Evolutionary conservation across 306 rosid genomes (phyloP).

Genomic region (barrel medic (Medicago truncatula)): MtrunA17r5.0-ANR NC_053042.1:53243001-53243500

Average conservation of each 20-base stretch:
- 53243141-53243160: conserved; percentile 66
- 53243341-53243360: not conserved
- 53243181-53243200: conserved; percentile 72
- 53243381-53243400: conserved; percentile 42
- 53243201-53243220: conserved; percentile 64
- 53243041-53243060: conserved; percentile 58
- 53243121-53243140: conserved; percentile 73
- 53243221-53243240: conserved; percentile 62
- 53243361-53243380: conserved; percentile 35
- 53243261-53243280: conserved; percentile 17
- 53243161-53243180: conserved; percentile 64
- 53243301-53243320: conserved; percentile 40
- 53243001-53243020: conserved; percentile 39
- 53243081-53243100: conserved; percentile 76
- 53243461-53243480: too few species aligned
- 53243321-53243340: not conserved
- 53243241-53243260: conserved; percentile 70
- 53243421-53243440: conserved; percentile 68
- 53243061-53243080: conserved; percentile 35
- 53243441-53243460: too few species aligned
- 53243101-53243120: conserved; percentile 64
- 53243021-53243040: conserved; percentile 52
- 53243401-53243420: conserved; percentile 66
- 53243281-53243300: conserved; percentile 15
- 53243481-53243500: too few species aligned